Base-by-base conservation (phyloP, 202 grass and related monocot species). In the Miscanthus sacchariflorus region DNA sequence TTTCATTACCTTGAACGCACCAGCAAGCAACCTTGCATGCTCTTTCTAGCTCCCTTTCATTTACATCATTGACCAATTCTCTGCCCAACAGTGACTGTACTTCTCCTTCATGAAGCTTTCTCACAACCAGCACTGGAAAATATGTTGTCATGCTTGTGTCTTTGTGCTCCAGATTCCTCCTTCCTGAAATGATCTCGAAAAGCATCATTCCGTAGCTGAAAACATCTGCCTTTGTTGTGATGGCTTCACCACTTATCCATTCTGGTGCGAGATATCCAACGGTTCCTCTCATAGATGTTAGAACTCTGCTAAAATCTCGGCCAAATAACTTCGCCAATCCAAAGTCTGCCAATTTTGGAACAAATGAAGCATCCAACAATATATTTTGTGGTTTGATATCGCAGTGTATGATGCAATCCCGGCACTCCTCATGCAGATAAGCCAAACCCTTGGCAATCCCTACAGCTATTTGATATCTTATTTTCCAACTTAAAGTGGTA, bases 261-360 rank as follows among this genome's bases (percentile, higher is more conserved):
- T 93, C 88, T 1, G 85, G 91, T 44, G 88, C 91, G 45, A 90
- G 68, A 64, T 92, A 92, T 67, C 90, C 90, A 9, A 89, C 12
- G 0, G 90, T 92, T 12, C 90, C 90, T 61, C 87, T 89, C 35
- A 83, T 89, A n/a, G 94, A 79, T 4, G 94, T 96, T 50, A 96
- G 77, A 82, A 93, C 90, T 78, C 88, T 82, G 72, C 90, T 96
- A 64, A 93, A 93, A 72, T 94, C 88, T 42, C 92, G 76, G 15
- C 93, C 95, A 33, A 98, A 12, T 59, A 98, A 78, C 52, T 98
- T 98, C 0, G 95, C 89, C 67, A 93, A 46, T 25, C 95, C 95
- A 33, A 98, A 95, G 36, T 98, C 95, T 6, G 93, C 59, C 63
- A 92, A 39, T 82, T 94, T 94, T 12, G 87, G 87, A 67, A 82